phyloP scores from a whole-genome alignment of 768 basidiomycete species.

The Amanita jacksonii region DNA sequence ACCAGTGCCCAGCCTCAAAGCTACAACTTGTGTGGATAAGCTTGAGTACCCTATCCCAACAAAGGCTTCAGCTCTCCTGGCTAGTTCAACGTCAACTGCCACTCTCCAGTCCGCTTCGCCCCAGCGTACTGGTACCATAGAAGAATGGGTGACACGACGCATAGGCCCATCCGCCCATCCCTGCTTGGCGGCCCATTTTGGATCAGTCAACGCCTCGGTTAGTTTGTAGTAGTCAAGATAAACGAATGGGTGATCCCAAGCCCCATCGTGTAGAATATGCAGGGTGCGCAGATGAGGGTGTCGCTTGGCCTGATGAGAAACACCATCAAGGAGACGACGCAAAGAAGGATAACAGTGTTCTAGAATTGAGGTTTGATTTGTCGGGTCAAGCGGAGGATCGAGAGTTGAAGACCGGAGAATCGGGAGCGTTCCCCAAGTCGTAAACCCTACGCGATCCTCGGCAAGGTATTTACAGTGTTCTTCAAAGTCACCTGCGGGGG shows the following conservation, averaged over 20 bases:
- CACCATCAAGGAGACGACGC: slow-evolving; percentile 28
- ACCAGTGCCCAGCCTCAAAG: slow-evolving; percentile 31
- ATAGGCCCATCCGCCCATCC: slow-evolving; percentile 35
- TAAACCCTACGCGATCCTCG: slow-evolving; percentile 27
- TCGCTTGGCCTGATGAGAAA: slow-evolving; percentile 24
- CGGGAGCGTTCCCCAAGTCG: slow-evolving; percentile 41
- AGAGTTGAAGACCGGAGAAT: slow-evolving; percentile 20
- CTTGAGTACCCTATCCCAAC: slow-evolving; percentile 42
- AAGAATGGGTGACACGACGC: slow-evolving; percentile 30
- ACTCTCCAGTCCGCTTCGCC: slow-evolving; percentile 36
- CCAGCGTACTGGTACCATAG: slow-evolving; percentile 24
- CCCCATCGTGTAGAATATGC: slow-evolving; percentile 37
- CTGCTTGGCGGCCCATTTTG: slow-evolving; percentile 21
- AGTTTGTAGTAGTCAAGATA: slow-evolving; percentile 34
- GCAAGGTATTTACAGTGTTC: slow-evolving; percentile 30
- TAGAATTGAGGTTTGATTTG: slow-evolving; percentile 26
- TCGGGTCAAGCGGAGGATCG: slow-evolving; percentile 26
- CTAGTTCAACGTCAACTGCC: slow-evolving; percentile 37
- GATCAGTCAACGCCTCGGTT: slow-evolving; percentile 25
- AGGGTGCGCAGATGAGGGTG: slow-evolving; percentile 29
- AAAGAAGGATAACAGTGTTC: slow-evolving; percentile 38
- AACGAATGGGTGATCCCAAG: slow-evolving; percentile 36
- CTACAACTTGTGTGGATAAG: slow-evolving; percentile 33
- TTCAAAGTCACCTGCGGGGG: slow-evolving; percentile 31
- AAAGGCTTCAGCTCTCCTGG: slow-evolving; percentile 31